Evolutionary conservation across 2,329 filamentous ascomycete genomes (phyloP), one percentile per base, ranked within the genome.

Genomic region (Penicillium concentricum): DNA sequence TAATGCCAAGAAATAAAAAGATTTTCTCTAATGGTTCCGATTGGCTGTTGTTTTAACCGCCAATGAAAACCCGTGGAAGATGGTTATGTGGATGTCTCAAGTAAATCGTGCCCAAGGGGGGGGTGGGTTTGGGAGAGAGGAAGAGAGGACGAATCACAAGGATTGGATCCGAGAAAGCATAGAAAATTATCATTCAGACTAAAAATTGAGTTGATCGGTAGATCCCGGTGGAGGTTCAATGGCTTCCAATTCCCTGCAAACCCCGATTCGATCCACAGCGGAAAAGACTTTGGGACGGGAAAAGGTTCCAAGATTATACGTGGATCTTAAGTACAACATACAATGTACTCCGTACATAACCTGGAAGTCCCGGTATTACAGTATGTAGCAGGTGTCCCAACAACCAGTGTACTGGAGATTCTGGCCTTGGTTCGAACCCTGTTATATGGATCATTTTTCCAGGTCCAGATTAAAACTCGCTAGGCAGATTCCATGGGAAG

Each of bases 381-480:
- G 8, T 9, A 15, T 54, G 32, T 42, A 56, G 56, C 37, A 30
- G 39, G 34, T 30, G 30, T 35, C 47, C 45, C 46, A 16, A 54
- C 34, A 51, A 61, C 54, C 51, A 42, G 15, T 37, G 16, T 20
- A 32, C 20, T 50, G 50, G 58, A 54, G 47, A 38, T 22, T 47
- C 13, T n/a, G 16, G 13, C 4, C 13, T 44, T 16, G 5, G 16
- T 28, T 15, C 16, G 20, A 46, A 38, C 20, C 20, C 24, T 41
- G n/a, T 9, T 10, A 2, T 28, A 35, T 35, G 48, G 48, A 52
- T 46, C 1, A 39, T 28, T 52, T 52, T 41, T 45, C 53, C 47
- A 12, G 28, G 13, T 18, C 28, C 16, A 3, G 35, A 28, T 46
- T 34, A 4, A 28, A 52, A 52, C 37, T n/a, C n/a, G n/a, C n/a